A percentile compares a stretch with the other conserved stretches of the same genome.
Conservation (phyloP, 768 basidiomycete species). For the Saitozyma sp. region DNA sequence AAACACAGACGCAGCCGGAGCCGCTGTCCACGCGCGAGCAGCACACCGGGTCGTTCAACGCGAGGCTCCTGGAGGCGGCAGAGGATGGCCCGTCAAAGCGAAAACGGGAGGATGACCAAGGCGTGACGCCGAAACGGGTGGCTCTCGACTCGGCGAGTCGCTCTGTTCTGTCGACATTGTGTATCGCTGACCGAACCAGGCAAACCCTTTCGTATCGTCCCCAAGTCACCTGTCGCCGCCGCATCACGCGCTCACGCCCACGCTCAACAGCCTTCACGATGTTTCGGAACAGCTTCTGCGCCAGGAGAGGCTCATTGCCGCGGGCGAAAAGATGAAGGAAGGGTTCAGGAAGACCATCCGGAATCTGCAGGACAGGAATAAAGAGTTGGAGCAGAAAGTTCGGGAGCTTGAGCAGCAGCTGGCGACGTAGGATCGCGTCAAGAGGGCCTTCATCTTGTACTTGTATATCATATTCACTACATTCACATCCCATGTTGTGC, state of each 20-base stretch:
- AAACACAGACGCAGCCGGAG: slow-evolving; percentile 5
- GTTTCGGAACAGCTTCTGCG: slow-evolving; percentile 37
- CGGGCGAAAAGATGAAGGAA: slow-evolving; percentile 36
- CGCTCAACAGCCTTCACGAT: slow-evolving; percentile 18
- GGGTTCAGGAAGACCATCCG: slow-evolving; percentile 36
- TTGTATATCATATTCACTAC: no score
- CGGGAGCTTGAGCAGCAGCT: slow-evolving; percentile 22
- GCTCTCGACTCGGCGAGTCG: slow-evolving; percentile 1
- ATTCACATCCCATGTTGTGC: no score
- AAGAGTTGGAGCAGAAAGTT: slow-evolving; percentile 19
- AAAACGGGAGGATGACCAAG: slow-evolving; percentile 21
- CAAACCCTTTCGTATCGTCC: slow-evolving; percentile 29
- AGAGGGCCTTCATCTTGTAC: no score
- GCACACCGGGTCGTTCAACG: background rate
- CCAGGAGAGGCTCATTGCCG: slow-evolving; percentile 37
- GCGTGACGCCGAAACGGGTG: slow-evolving; percentile 19
- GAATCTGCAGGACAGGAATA: slow-evolving; percentile 26
- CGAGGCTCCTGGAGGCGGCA: slow-evolving; percentile 15
- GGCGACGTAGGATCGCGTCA: background rate
- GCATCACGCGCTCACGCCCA: slow-evolving; percentile 23
- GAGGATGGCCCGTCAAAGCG: slow-evolving; percentile 26
- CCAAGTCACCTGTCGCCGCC: slow-evolving; percentile 15
- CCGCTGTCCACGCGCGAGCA: background rate
- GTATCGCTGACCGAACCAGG: slow-evolving; percentile 6
- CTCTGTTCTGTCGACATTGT: background rate